phyloP scores from a whole-genome alignment of 2,329 filamentous ascomycete species.

The Emergomyces orientalis region DNA sequence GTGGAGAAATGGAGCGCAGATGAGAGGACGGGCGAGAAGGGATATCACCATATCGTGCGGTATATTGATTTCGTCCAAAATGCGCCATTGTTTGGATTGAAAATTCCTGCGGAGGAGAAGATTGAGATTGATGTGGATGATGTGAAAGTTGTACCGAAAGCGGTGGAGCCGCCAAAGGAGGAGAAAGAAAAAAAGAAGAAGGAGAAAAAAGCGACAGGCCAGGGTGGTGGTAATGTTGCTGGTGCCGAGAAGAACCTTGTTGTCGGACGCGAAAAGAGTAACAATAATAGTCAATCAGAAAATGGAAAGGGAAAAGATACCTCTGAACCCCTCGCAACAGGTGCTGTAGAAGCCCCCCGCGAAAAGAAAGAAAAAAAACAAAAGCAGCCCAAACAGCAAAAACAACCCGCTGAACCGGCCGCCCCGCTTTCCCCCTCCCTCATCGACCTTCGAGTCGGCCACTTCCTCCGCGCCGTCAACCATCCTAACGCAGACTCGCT shows the following conservation, averaged over 20 bases:
- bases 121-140: constrained; percentile 68
- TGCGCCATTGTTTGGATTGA: constrained; percentile 59
- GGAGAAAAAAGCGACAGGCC: constrained; percentile 65
- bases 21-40: constrained; percentile 80
- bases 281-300: constrained; percentile 39
- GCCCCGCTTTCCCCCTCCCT: constrained; percentile 72
- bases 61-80: constrained; percentile 94
- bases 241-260: constrained; percentile 28
- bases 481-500: constrained; percentile 96
- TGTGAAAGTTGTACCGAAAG: constrained; percentile 78
- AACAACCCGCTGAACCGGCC: constrained; percentile 55
- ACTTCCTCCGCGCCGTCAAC: constrained; percentile 90
- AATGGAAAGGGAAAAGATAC: constrained; percentile 49
- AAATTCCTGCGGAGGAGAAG: constrained; percentile 63
- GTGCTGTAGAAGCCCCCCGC: constrained; percentile 20
- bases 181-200: constrained; percentile 97
- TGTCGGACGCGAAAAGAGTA: constrained; percentile 31
- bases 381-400: constrained; percentile 68
- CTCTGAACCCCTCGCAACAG: constrained; percentile 34
- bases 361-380: constrained; percentile 63
- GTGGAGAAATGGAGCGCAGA: constrained; percentile 74
- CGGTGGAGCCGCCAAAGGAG: constrained; percentile 83
- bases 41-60: constrained; percentile 83
- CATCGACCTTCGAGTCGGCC: constrained; percentile 91
- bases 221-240: constrained; percentile 9